Conservation (phyloP, 2,329 filamentous ascomycete species). For the Fusarium neocosmosporiellum region DNA sequence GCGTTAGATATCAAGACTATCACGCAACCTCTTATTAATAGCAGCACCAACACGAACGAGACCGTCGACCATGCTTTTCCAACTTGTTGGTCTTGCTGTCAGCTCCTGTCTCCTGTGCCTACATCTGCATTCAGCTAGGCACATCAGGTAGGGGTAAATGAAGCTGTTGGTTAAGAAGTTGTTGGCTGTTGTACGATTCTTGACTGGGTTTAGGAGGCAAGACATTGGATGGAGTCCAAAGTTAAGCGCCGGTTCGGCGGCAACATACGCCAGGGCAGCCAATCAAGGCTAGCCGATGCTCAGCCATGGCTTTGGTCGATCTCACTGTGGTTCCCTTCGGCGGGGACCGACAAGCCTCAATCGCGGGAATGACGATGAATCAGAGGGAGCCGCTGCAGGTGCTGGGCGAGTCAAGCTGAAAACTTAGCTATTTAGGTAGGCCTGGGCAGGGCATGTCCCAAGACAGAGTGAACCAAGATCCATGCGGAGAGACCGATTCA, state of each 20-base stretch:
- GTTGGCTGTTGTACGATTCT: conserved; percentile 7
- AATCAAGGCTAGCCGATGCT: conserved; percentile 10
- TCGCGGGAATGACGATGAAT: conserved; percentile 20
- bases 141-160: not conserved
- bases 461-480: not conserved
- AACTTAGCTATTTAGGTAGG: not conserved
- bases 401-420: not conserved
- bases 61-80: not conserved
- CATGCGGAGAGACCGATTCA: not conserved
- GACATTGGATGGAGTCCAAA: conserved; percentile 19
- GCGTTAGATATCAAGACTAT: conserved; percentile 2
- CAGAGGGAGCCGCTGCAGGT: not conserved
- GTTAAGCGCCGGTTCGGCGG: conserved; percentile 34
- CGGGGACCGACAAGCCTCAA: conserved; percentile 29
- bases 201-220: conserved; percentile 5
- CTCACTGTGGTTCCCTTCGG: conserved; percentile 16
- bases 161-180: conserved; percentile 17
- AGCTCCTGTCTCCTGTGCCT: not conserved
- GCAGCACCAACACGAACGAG: not conserved
- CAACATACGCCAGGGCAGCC: conserved; percentile 20
- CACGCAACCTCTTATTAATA: conserved; percentile 16
- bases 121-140: conserved; percentile 16
- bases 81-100: not conserved
- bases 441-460: not conserved
- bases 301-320: conserved; percentile 19